A percentile compares a stretch with the other conserved stretches of the same genome.
These are phyloP conservation scores for Rhynchospora tenuis DNA, from an alignment of 176 grass and related monocot genomes.

Conservation along the genomic window DNA sequence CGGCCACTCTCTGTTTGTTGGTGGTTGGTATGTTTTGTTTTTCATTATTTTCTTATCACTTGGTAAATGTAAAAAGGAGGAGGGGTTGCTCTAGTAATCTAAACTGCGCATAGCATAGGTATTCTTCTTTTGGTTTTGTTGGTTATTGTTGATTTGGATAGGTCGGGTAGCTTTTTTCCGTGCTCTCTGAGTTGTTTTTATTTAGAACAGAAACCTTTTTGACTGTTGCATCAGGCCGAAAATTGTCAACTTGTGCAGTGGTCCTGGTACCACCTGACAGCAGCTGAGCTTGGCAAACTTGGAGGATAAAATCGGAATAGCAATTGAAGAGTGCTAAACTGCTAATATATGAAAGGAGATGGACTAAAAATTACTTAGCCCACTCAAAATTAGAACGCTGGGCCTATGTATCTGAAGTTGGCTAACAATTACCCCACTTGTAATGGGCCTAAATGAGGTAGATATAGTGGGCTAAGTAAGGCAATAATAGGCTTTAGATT, in stretches of 20 bases:
- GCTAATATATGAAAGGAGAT: too few relatives aligned
- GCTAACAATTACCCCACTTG: too few relatives aligned
- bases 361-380: too few relatives aligned
- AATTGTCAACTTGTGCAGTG: background rate
- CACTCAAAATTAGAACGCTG: too few relatives aligned
- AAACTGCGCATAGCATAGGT: background rate
- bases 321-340: background rate
- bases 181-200: background rate
- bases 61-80: slow-evolving; percentile 19
- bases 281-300: background rate
- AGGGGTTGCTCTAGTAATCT: background rate
- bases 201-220: background rate
- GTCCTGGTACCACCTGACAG: background rate
- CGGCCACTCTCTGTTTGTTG: background rate
- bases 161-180: background rate
- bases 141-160: background rate
- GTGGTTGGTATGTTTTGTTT: background rate
- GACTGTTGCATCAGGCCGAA: background rate
- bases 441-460: too few relatives aligned
- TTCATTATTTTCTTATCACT: background rate
- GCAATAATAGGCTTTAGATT: too few relatives aligned
- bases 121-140: background rate
- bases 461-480: too few relatives aligned
- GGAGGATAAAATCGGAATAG: background rate
- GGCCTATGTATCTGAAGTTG: too few relatives aligned